Base-by-base conservation (phyloP, 2,329 filamentous ascomycete species). In the Alternaria dauci region DNA sequence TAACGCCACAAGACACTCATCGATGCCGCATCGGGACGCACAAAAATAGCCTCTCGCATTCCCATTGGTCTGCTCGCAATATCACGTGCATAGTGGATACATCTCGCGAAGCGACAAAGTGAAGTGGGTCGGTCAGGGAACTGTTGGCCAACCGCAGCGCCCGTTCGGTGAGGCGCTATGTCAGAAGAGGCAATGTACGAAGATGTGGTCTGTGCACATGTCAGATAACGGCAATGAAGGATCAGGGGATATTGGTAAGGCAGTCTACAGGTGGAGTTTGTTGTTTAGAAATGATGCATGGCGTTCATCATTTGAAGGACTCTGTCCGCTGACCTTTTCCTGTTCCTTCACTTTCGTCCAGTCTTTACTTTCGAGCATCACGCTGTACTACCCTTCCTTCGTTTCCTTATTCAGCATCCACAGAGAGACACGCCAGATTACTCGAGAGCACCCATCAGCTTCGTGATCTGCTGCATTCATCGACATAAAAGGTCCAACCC, bases 141-240 rank as follows among this genome's bases (percentile, higher is more conserved):
- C 14, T 6, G 18, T 25, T 25, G 36, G 36, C 65, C 62, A 67
- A 65, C 58, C 56, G 20, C 8, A 44, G 23, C 9, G 12, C 3
- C 23, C 2, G 16, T 26, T 12, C 50, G 52, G 57, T 56, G 32
- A 44, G 39, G 46, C 58, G 55, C 62, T 62, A 63, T 28, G 34
- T 28, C 51, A 23, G 16, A 63, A 65, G 25, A 59, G 55, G 66
- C 34, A 70, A 66, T 65, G 55, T 60, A 68, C 58, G 63, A 67
- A 44, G 16, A 20, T 18, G 5, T 18, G 54, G 46, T 20, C 52
- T 44, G 55, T 54, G 50, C 55, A 3, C 14, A 38, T 6, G 25
- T 20, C 41, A 14, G 34, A 53, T 58, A 38, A 26, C 18, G 16
- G 50, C 34, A 53, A 42, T 11, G 18, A 20, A 23, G 43, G 32